A percentile compares a stretch with the other conserved stretches of the same genome.
Evolutionary conservation across 352 stramenopile genomes (phyloP).

Genomic region (Phytopythium cucurbitacearum): DNA sequence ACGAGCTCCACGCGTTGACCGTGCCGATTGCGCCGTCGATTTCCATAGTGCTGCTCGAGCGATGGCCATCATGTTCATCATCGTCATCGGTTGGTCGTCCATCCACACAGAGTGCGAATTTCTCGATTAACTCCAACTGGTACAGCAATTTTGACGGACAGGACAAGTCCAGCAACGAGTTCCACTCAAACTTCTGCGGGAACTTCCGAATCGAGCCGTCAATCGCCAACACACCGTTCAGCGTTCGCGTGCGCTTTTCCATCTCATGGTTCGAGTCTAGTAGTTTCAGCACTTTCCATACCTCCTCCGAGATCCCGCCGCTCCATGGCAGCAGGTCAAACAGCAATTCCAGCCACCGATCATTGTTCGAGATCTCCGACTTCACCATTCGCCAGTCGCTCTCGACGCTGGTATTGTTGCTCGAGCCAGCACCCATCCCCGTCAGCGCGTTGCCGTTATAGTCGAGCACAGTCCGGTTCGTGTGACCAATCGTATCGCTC

Average conservation of each 20-base stretch:
- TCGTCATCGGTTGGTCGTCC: conserved; percentile 15
- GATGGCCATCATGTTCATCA: conserved; percentile 8
- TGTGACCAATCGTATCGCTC: conserved; percentile 55
- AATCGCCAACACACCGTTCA: conserved; percentile 61
- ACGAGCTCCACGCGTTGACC: conserved; percentile 53
- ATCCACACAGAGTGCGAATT: conserved; percentile 46
- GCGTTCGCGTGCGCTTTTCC: conserved; percentile 65
- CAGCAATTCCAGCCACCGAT: conserved; percentile 31
- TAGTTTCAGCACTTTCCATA: conserved; percentile 74
- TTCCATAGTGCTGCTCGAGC: conserved; percentile 1
- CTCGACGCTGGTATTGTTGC: conserved; percentile 35
- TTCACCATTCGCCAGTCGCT: conserved; percentile 74
- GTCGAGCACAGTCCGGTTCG: conserved; percentile 35
- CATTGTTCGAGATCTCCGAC: conserved; percentile 49
- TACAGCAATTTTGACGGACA: conserved; percentile 64
- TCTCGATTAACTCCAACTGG: conserved; percentile 61
- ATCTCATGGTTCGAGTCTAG: conserved; percentile 55
- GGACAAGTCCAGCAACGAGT: conserved; percentile 45
- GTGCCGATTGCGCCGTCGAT: conserved; percentile 28
- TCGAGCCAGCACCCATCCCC: conserved; percentile 20
- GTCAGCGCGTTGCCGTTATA: conserved; percentile 20
- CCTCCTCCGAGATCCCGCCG: conserved; percentile 57
- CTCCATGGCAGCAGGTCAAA: conserved; percentile 47
- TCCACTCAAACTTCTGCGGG: conserved; percentile 46
- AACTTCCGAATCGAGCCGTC: conserved; percentile 59